These are phyloP conservation scores for Candida pseudofarinosa DNA, from an alignment of 805 yeast species.

Conservation along the genomic window DNA sequence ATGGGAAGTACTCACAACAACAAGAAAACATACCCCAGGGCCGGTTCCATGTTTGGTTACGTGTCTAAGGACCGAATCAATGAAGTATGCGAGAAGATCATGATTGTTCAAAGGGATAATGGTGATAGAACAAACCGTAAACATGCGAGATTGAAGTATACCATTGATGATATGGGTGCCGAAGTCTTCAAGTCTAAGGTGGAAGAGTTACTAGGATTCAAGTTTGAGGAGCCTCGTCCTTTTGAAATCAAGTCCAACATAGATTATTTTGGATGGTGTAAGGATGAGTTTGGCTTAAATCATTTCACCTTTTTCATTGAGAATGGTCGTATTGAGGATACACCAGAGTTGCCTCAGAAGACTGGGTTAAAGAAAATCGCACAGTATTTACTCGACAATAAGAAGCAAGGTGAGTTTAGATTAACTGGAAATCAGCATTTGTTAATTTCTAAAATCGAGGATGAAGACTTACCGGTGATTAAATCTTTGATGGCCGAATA, in stretches of 20 bases:
- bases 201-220: slow-evolving; percentile 77
- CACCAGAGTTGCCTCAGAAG: slow-evolving; percentile 85
- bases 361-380: slow-evolving; percentile 82
- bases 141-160: slow-evolving; percentile 96
- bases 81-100: slow-evolving; percentile 81
- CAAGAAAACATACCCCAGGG: slow-evolving; percentile 92
- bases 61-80: slow-evolving; percentile 64
- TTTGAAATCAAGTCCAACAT: slow-evolving; percentile 82
- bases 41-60: slow-evolving; percentile 85
- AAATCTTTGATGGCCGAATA: slow-evolving; percentile 65
- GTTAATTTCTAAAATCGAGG: slow-evolving; percentile 67
- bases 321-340: slow-evolving; percentile 94
- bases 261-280: slow-evolving; percentile 91
- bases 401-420: slow-evolving; percentile 78
- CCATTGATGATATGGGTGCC: slow-evolving; percentile 90
- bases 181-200: slow-evolving; percentile 75
- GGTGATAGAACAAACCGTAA: slow-evolving; percentile 97
- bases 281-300: slow-evolving; percentile 76
- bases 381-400: slow-evolving; percentile 50
- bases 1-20: slow-evolving; percentile 98
- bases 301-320: slow-evolving; percentile 94
- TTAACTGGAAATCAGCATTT: slow-evolving; percentile 95
- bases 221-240: slow-evolving; percentile 65
- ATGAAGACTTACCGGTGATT: slow-evolving; percentile 58
- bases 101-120: slow-evolving; percentile 89